Evolutionary conservation across 1,139 yeast species (phyloP).

Genomic region (Yamadazyma taylorii): DNA sequence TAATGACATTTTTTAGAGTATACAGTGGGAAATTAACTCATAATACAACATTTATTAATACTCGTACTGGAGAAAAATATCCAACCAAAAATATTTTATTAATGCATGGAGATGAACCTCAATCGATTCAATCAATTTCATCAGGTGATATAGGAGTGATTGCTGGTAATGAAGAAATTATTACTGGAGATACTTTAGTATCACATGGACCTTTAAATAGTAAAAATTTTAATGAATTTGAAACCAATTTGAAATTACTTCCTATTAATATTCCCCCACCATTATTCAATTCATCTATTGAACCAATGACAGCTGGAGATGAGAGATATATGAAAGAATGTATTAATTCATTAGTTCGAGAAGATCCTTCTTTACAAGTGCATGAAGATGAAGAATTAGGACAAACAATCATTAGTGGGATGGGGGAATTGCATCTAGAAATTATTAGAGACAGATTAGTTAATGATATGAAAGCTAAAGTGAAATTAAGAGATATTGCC

Average conservation of each 20-base stretch:
- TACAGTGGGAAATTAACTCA: constrained; percentile 75
- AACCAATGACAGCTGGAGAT: constrained; percentile 84
- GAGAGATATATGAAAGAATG: constrained; percentile 68
- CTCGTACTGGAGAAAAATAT: constrained; percentile 67
- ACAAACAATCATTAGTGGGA: constrained; percentile 84
- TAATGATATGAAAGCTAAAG: constrained; percentile 78
- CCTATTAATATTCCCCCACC: constrained; percentile 92
- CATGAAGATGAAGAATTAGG: constrained; percentile 78
- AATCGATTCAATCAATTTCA: constrained; percentile 59
- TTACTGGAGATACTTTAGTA: constrained; percentile 89
- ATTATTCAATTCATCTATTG: constrained; percentile 82
- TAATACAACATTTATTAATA: constrained; percentile 63
- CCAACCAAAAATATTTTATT: constrained; percentile 66
- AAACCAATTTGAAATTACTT: constrained; percentile 54
- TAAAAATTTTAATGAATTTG: constrained; percentile 52
- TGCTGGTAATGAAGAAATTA: constrained; percentile 65
- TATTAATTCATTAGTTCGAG: constrained; percentile 63
- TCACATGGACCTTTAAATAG: constrained; percentile 43
- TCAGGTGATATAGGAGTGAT: constrained; percentile 93
- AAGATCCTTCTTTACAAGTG: constrained; percentile 49
- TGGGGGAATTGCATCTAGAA: constrained; percentile 95
- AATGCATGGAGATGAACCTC: constrained; percentile 88
- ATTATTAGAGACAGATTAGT: constrained; percentile 78
- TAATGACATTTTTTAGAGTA: constrained; percentile 83
- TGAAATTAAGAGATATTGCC: constrained; percentile 76